Evolutionary conservation across 139 green algal genomes (phyloP), one percentile per base, ranked within the genome.

Genomic region (Chlorella sp.): DNA sequence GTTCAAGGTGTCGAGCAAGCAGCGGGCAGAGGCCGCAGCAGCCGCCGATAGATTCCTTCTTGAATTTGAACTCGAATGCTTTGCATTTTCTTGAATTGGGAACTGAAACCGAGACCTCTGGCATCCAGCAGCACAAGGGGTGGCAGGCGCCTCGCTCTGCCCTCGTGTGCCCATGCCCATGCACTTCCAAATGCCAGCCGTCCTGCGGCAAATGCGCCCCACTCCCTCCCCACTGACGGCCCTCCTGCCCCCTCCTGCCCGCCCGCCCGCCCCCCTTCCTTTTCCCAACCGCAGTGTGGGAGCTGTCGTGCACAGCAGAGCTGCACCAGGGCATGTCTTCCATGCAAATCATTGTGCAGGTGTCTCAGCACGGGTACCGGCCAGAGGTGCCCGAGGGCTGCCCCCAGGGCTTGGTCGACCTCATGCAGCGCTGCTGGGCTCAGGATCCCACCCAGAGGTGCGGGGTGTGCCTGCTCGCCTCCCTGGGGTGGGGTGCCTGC

Each of bases 391-490:
- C 83, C 12, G 34, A 36, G 5, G 57, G 24, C 34, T 87, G 34
- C 61, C 83, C 83, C 7, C 83, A 60, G 32, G 21, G 19, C 5
- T 36, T 87, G 68, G 60, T 24, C 34, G 24, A 21, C 83, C 83
- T 87, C 26, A n/a, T 78, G 83, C 83, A 87, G 83, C 83, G 83
- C 34, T 87, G 83, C 61, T 87, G 83, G 83, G 26, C 21, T 24
- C 1, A 30, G 0, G 81, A 86, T 18, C 53, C 81, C 15, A 0
- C 15, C 16, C 0, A 15, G 15, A 71, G 81, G 81, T 86, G 81
- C 77, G 37, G 11, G 64, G 21, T 73, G 64, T 30, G 22, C 21
- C 64, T 73, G 22, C 64, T 14, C 24, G 21, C 24, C 64, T 14
- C 21, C 24, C 64, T 73, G n/a, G n/a, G n/a, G 15, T 15, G 61